Evolutionary conservation across 2,329 filamentous ascomycete species (phyloP), one percentile per base, ranked within the genome.

Genomic region (Arthroderma uncinatum): DNA sequence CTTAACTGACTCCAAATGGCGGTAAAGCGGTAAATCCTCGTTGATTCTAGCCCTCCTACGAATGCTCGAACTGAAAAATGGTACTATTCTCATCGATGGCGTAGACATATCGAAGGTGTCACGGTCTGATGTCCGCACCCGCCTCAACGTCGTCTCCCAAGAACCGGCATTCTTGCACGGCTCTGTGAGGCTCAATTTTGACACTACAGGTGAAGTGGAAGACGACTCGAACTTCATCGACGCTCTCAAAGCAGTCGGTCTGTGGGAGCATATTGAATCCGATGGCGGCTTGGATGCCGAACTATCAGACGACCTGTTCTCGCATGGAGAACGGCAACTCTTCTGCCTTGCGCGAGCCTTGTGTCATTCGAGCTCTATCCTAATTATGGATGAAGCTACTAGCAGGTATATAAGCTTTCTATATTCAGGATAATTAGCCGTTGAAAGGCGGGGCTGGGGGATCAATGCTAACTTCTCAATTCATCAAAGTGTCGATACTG

Each of bases 161-260:
- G 93, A 98, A 73, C 92, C 93, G 33, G 91, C 92, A 61, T 82
- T 98, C 60, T 97, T 98, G 66, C 89, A 94, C 71, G 90, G 90
- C 54, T 90, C 86, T 10, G 82, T 98, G 7, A 30, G 28, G 7
- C 28, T 30, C 28, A 30, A 30, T 30, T 30, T 30, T 3, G 28
- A 30, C 28, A 3, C 28, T 4, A 30, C 28, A 30, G 7, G 28
- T 7, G 28, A 30, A 30, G 28, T 7, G 3, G 28, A 30, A 4
- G 28, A 30, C 28, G 28, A 30, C 28, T 3, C 28, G 4, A 30
- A 4, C 7, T 7, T 30, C 7, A 30, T 30, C 3, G 28, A 30
- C 3, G 28, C 28, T 30, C 28, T 30, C 28, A 30, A 3, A 30
- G 28, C 28, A 30, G 28, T 30, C 7, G 28, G 28, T 3, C 28